Conservation (phyloP, 108 stramenopile species). For the Bacterosira constricta region DNA sequence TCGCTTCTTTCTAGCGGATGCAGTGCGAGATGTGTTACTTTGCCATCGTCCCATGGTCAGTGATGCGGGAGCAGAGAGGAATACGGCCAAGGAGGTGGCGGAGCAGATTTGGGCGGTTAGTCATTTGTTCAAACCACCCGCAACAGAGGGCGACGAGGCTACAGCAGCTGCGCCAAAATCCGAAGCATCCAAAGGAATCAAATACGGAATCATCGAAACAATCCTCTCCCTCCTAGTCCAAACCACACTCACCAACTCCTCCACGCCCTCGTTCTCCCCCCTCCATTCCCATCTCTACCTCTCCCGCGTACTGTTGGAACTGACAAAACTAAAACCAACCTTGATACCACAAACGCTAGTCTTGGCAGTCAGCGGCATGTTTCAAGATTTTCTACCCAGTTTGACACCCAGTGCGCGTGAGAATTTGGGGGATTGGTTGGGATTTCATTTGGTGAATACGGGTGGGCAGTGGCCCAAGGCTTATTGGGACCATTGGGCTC, state of each 20-base stretch:
- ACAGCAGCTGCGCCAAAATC: background rate
- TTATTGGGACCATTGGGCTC: slow-evolving; percentile 83
- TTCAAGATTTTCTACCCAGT: slow-evolving; percentile 79
- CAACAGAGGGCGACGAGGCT: background rate
- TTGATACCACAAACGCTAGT: slow-evolving; percentile 73
- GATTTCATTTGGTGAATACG: slow-evolving; percentile 84
- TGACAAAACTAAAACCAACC: slow-evolving; percentile 72
- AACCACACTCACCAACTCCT: slow-evolving; percentile 39
- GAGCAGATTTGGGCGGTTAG: slow-evolving; percentile 69
- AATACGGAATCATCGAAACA: slow-evolving; percentile 78
- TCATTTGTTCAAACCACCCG: slow-evolving; percentile 48
- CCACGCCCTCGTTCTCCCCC: slow-evolving; percentile 28
- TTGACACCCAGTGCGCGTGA: slow-evolving; percentile 69
- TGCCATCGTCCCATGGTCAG: slow-evolving; percentile 69
- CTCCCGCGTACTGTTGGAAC: slow-evolving; percentile 78
- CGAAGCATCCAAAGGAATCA: slow-evolving; percentile 57
- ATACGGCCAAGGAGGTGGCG: slow-evolving; percentile 71
- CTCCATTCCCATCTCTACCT: slow-evolving; percentile 55
- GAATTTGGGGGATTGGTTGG: slow-evolving; percentile 80
- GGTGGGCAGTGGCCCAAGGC: slow-evolving; percentile 86
- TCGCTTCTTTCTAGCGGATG: slow-evolving; percentile 75
- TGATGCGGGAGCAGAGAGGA: slow-evolving; percentile 69
- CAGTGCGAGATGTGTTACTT: slow-evolving; percentile 76
- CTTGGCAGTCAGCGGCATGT: slow-evolving; percentile 66
- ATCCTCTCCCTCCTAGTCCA: slow-evolving; percentile 75